Evolutionary conservation across 768 basidiomycete genomes (phyloP).

Genomic region (Panellus pusillus): DNA sequence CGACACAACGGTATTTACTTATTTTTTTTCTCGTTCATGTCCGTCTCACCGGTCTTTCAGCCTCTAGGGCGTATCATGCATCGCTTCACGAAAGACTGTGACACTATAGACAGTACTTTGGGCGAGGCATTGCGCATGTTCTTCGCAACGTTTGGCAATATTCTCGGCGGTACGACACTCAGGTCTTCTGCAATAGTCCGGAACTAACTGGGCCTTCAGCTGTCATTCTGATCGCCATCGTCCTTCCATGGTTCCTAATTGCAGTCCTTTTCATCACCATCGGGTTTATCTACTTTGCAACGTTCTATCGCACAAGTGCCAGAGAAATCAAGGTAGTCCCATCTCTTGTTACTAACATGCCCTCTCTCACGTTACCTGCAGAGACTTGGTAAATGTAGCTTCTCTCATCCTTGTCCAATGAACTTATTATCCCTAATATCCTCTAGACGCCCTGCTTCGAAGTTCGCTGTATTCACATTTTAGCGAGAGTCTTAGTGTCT

Average conservation of each 20-base stretch:
- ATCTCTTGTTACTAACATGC: not conserved
- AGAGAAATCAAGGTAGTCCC: constrained; percentile 74
- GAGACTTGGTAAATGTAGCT: constrained; percentile 51
- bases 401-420: constrained; percentile 1
- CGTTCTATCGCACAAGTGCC: constrained; percentile 84
- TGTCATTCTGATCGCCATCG: constrained; percentile 70
- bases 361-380: constrained; percentile 23
- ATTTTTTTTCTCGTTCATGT: not conserved
- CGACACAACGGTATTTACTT: constrained; percentile 66
- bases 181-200: no score
- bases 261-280: constrained; percentile 60
- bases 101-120: constrained; percentile 76
- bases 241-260: constrained; percentile 85
- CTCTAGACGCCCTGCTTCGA: constrained; percentile 76
- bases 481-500: constrained; percentile 84
- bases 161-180: constrained; percentile 55
- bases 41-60: constrained; percentile 29
- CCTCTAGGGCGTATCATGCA: constrained; percentile 89
- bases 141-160: constrained; percentile 57
- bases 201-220: no score
- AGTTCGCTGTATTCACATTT: constrained; percentile 90
- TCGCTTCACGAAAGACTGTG: constrained; percentile 85
- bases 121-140: constrained; percentile 79
- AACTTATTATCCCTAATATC: not conserved
- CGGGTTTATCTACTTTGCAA: constrained; percentile 68